Evolutionary conservation across 2,329 filamentous ascomycete genomes (phyloP).

Genomic region (Paecilomyces formosus): DNA sequence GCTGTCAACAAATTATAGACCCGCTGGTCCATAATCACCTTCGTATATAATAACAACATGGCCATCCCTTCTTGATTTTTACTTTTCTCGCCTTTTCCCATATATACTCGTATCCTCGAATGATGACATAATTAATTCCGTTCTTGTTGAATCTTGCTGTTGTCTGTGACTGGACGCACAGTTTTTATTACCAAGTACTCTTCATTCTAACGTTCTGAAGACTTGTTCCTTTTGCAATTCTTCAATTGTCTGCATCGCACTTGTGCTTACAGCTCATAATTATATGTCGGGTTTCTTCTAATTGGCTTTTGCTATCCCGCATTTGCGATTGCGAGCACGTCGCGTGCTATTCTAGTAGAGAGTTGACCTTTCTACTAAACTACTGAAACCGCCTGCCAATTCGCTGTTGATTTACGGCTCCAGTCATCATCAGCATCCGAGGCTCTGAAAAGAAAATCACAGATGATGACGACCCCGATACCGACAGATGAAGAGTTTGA

Average conservation of each 20-base stretch:
- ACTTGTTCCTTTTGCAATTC: neutral
- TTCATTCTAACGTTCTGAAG: neutral
- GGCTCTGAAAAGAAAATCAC: neutral
- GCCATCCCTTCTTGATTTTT: neutral
- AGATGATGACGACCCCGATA: constrained; percentile 6
- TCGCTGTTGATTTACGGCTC: neutral
- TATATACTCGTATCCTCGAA: neutral
- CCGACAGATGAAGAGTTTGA: constrained; percentile 39
- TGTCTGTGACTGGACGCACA: neutral
- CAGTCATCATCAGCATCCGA: neutral
- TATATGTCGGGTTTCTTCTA: neutral
- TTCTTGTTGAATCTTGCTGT: neutral
- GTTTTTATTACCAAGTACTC: neutral
- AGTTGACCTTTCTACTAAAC: neutral
- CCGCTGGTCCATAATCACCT: neutral
- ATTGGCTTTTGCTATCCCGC: neutral
- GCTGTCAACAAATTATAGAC: neutral
- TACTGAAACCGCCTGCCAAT: neutral
- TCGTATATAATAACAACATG: neutral
- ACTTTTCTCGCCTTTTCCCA: neutral
- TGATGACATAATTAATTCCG: neutral
- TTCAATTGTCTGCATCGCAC: neutral
- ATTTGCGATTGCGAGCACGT: neutral
- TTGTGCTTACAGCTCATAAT: neutral
- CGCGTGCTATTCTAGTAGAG: neutral